Evolutionary conservation across 1,284 basidiomycete genomes (phyloP).

Genomic region (Cystobasidium sp.): DNA sequence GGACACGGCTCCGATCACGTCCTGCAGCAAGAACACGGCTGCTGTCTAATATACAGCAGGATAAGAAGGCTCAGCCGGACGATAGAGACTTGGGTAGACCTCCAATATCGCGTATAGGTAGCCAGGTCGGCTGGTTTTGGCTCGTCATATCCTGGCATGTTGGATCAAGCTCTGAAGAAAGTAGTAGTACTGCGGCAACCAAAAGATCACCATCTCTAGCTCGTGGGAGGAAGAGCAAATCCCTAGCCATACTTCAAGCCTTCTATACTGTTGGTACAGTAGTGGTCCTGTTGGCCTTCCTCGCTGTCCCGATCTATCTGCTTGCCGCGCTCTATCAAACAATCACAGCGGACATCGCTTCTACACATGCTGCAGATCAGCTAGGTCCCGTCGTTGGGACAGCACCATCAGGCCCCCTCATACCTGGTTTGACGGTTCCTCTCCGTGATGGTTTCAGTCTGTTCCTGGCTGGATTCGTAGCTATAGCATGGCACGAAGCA

Average conservation of each 20-base stretch:
- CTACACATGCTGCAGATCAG: not conserved
- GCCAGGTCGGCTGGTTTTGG: conserved; percentile 25
- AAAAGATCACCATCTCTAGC: not conserved
- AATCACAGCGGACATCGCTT: not conserved
- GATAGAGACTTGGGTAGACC: not conserved
- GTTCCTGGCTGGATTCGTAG: conserved; percentile 32
- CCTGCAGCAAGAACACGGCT: not conserved
- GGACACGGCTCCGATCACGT: conserved; percentile 1
- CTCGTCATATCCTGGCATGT: not conserved
- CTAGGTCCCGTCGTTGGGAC: not conserved
- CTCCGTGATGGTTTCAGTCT: conserved; percentile 36
- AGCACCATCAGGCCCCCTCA: conserved; percentile 4
- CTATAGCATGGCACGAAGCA: conserved; percentile 47
- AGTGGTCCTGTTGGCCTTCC: not conserved
- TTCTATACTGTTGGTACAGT: conserved; percentile 17
- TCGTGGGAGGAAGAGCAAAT: not conserved
- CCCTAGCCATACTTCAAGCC: not conserved
- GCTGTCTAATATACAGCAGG: not conserved
- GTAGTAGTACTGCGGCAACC: not conserved
- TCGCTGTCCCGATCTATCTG: conserved; percentile 1
- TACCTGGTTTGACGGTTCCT: conserved; percentile 44
- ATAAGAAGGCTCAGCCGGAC: not conserved
- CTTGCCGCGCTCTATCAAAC: not conserved
- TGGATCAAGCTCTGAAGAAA: too few relatives aligned
- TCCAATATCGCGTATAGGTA: too few relatives aligned